Evolutionary conservation across 2,329 filamentous ascomycete genomes (phyloP), one percentile per base, ranked within the genome.

Genomic region (Fusarium bulbicola): DNA sequence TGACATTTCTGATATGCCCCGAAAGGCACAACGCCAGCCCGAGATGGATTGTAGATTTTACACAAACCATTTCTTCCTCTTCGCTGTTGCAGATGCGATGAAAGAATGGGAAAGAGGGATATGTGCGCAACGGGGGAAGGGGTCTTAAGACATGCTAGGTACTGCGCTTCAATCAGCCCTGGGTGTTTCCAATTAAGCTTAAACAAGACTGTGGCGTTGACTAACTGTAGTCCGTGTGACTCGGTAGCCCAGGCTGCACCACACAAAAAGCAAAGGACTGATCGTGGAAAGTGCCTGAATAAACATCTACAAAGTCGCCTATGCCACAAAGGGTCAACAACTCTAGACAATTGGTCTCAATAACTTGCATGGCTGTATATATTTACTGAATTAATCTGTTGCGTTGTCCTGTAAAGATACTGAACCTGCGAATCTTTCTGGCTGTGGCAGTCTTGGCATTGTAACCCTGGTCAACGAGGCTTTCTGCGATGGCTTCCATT

Each of bases 41-140:
- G 1, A 28, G 1, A 14, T n/a, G 11, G 40, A 4, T 4, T 1
- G 32, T 1, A 0, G 0, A 1, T 47, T 0, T 36, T 18, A 8
- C 1, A 16, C 3, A 0, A 1, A 6, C 40, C 54, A 58, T 58
- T 2, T 21, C 9, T n/a, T 18, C 14, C 1, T 10, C 21, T n/a
- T 58, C 28, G 39, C 39, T 26, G 42, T 49, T 36, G 24, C 32
- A 34, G 24, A 49, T 36, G 18, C 40, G 14, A 49, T 47, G 9
- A 16, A 4, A 11, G 15, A 26, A 36, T 2, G 18, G 30, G 20
- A n/a, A 11, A 2, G 24, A 10, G 36, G 18, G 30, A 9, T n/a
- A n/a, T n/a, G n/a, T n/a, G n/a, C n/a, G n/a, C 20, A 16, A n/a
- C 2, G 30, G 40, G 54, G 20, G 13, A 58, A 13, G 30, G n/a